phyloP scores from a whole-genome alignment of 2,329 filamentous ascomycete genomes.

The Botrytis aclada region DNA sequence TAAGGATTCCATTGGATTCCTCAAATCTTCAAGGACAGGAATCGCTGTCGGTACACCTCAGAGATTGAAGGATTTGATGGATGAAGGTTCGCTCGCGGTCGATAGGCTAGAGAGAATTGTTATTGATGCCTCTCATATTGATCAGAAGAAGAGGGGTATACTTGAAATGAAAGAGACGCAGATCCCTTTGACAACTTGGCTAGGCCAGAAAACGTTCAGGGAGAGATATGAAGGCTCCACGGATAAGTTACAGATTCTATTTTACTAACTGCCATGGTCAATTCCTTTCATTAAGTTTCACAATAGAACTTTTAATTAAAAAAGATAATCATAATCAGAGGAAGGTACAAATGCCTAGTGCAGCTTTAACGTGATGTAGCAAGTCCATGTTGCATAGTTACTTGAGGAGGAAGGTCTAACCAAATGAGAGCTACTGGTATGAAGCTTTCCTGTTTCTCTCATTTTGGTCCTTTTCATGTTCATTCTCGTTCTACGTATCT shows the following conservation, averaged over 20 bases:
- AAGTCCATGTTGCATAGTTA: not conserved
- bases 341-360: constrained; percentile 5
- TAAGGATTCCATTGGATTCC: constrained; percentile 75
- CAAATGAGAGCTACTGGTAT: not conserved
- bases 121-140: constrained; percentile 87
- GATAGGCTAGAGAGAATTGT: constrained; percentile 74
- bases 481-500: not conserved
- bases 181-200: constrained; percentile 71
- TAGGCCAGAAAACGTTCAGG: constrained; percentile 69
- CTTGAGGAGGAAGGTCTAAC: not conserved
- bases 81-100: constrained; percentile 71
- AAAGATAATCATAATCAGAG: not conserved
- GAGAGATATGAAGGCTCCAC: constrained; percentile 60
- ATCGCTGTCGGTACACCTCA: constrained; percentile 89
- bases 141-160: constrained; percentile 90
- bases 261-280: constrained; percentile 50
- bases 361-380: not conserved
- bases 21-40: constrained; percentile 68
- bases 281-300: not conserved
- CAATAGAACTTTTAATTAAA: not conserved
- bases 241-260: constrained; percentile 58
- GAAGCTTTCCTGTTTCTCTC: not conserved
- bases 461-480: not conserved
- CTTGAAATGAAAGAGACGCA: constrained; percentile 95
- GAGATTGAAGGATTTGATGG: constrained; percentile 75